These are phyloP conservation scores for Steccherinum ochraceum DNA, from an alignment of 768 basidiomycete species.

Conservation along the genomic window DNA sequence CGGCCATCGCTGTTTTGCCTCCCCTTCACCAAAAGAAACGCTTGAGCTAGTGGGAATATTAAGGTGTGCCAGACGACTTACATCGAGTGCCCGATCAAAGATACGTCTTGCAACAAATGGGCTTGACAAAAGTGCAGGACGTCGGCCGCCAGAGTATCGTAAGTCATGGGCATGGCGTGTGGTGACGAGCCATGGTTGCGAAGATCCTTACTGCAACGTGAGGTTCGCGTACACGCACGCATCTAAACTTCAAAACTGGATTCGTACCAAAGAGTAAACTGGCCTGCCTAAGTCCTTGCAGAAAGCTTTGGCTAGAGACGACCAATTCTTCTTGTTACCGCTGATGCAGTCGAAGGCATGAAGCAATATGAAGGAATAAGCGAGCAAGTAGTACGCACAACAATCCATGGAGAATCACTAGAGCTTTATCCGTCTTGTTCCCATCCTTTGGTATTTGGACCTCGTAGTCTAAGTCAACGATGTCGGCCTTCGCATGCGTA, in stretches of 20 bases:
- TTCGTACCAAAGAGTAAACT: slow-evolving; percentile 69
- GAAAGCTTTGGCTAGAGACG: slow-evolving; percentile 72
- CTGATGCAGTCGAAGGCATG: slow-evolving; percentile 29
- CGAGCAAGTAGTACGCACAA: slow-evolving; percentile 25
- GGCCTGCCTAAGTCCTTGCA: slow-evolving; percentile 56
- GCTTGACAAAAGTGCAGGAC: slow-evolving; percentile 59
- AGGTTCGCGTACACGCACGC: neutral
- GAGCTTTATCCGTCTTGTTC: slow-evolving; percentile 20
- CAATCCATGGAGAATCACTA: slow-evolving; percentile 30
- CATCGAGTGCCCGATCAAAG: slow-evolving; percentile 90
- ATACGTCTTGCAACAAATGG: slow-evolving; percentile 50
- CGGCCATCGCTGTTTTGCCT: slow-evolving; percentile 74
- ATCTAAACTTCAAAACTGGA: neutral
- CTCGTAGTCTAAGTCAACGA: slow-evolving; percentile 23
- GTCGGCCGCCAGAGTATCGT: slow-evolving; percentile 75
- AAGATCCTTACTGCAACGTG: slow-evolving; percentile 52
- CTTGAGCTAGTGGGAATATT: no score
- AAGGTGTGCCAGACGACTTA: no score
- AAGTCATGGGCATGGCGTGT: slow-evolving; percentile 67
- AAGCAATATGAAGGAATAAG: neutral
- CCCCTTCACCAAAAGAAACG: slow-evolving; percentile 46
- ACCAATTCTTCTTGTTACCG: slow-evolving; percentile 89
- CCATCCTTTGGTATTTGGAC: slow-evolving; percentile 18
- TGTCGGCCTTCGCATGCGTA: no score
- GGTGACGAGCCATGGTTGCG: slow-evolving; percentile 88